These are phyloP conservation scores for Stemphylium beticola DNA, from an alignment of 2,329 filamentous ascomycete genomes.

Conservation along the genomic window DNA sequence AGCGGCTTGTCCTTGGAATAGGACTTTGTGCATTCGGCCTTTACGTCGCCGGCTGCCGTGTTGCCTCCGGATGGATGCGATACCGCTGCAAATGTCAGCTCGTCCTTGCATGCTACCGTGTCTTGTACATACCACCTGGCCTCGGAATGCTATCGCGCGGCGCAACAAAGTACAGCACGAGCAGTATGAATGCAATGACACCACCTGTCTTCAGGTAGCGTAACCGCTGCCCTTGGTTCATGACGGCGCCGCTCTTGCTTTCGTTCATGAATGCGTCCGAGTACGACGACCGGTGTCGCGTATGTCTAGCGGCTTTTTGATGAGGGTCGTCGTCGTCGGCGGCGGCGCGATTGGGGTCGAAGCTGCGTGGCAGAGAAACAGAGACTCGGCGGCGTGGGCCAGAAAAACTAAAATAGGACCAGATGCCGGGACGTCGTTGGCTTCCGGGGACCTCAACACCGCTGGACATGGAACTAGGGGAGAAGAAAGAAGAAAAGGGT, in stretches of 20 bases:
- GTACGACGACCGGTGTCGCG: constrained; percentile 43
- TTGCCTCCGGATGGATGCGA: constrained; percentile 46
- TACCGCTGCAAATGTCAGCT: constrained; percentile 14
- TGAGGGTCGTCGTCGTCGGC: constrained; percentile 50
- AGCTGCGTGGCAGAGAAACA: constrained; percentile 56
- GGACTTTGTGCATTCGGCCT: constrained; percentile 79
- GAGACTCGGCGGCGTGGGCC: constrained; percentile 60
- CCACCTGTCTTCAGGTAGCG: constrained; percentile 68
- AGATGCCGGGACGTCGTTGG: constrained; percentile 57
- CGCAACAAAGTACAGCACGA: constrained; percentile 64
- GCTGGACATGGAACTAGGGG: constrained; percentile 60
- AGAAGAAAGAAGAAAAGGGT: constrained; percentile 25
- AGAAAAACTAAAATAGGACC: constrained; percentile 60
- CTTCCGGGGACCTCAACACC: constrained; percentile 53
- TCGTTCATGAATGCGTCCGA: constrained; percentile 52
- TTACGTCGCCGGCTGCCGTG: constrained; percentile 63
- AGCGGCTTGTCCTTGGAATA: constrained; percentile 88
- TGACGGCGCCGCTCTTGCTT: constrained; percentile 56
- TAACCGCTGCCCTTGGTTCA: constrained; percentile 68
- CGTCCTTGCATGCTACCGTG: background rate
- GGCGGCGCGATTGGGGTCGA: constrained; percentile 30
- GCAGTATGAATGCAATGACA: constrained; percentile 63
- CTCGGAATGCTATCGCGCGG: constrained; percentile 47
- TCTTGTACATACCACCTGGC: constrained; percentile 26
- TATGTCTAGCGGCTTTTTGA: constrained; percentile 56